These are phyloP conservation scores for Aspergillus bridgeri DNA, from an alignment of 495 filamentous ascomycete species.

Conservation along the genomic window DNA sequence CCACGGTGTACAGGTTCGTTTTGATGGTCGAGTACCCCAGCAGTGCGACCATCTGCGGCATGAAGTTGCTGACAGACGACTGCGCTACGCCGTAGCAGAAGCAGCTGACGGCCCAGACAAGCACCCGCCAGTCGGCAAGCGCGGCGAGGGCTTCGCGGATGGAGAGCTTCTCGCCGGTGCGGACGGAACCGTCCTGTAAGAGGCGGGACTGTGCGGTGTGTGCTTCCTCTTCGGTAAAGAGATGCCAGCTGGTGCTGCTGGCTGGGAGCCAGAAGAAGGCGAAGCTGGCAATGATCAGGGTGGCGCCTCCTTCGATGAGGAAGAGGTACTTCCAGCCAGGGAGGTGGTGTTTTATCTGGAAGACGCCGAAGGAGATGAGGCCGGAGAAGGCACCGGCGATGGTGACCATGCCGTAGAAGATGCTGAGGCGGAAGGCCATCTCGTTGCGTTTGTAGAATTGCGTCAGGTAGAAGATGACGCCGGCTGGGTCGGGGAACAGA, in stretches of 20 bases:
- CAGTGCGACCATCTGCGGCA: slow-evolving; percentile 60
- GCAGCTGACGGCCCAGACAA: slow-evolving; percentile 53
- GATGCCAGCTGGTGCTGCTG: background rate
- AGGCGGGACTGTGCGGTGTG: slow-evolving; percentile 29
- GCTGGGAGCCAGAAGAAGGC: slow-evolving; percentile 36
- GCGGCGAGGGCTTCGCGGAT: slow-evolving; percentile 45
- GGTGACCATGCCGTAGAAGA: slow-evolving; percentile 24
- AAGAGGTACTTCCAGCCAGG: slow-evolving; percentile 34
- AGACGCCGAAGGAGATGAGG: slow-evolving; percentile 25
- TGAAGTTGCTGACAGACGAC: slow-evolving; percentile 57
- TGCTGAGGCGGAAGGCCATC: slow-evolving; percentile 20
- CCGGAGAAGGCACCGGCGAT: slow-evolving; percentile 28
- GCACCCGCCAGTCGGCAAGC: slow-evolving; percentile 32
- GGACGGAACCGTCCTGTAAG: slow-evolving; percentile 38
- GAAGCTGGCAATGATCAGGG: too few relatives aligned
- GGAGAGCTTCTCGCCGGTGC: slow-evolving; percentile 34
- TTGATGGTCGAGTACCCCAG: slow-evolving; percentile 53
- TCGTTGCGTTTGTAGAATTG: slow-evolving; percentile 48
- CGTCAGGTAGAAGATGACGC: slow-evolving; percentile 41
- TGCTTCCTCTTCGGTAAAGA: slow-evolving; percentile 2
- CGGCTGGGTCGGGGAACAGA: too few relatives aligned
- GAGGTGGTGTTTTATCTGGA: slow-evolving; percentile 18
- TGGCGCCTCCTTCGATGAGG: too few relatives aligned
- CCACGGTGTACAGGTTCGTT: slow-evolving; percentile 65
- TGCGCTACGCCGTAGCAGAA: slow-evolving; percentile 64